phyloP scores from a whole-genome alignment of 2,329 filamentous ascomycete species.

The Hirsutella thompsonii region DNA sequence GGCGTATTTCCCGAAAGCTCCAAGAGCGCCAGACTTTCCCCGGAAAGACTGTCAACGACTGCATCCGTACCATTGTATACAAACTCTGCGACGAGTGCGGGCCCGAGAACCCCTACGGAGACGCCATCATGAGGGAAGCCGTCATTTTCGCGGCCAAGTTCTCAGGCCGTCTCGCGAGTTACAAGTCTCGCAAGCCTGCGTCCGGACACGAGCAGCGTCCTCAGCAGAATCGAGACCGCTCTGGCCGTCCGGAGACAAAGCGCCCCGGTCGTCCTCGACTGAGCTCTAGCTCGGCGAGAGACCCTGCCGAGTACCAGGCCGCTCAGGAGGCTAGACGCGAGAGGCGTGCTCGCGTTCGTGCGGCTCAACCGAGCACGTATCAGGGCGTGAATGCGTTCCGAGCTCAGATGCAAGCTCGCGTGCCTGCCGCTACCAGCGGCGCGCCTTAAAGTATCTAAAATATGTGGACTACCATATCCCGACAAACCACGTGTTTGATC shows the following conservation, averaged over 20 bases:
- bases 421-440: no score
- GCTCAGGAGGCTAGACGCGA: background rate
- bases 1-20: conserved; percentile 14
- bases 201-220: no score
- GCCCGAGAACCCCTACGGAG: conserved; percentile 7
- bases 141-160: conserved; percentile 14
- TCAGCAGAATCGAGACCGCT: background rate
- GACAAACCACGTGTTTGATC: no score
- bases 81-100: conserved; percentile 6
- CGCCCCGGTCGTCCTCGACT: no score
- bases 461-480: no score
- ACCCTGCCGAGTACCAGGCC: background rate
- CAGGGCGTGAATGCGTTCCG: conserved; percentile 15
- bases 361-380: conserved; percentile 7
- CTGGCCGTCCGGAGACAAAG: no score
- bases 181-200: conserved; percentile 2
- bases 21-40: conserved; percentile 2
- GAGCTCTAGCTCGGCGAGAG: no score
- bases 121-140: conserved; percentile 14
- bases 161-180: conserved; percentile 10
- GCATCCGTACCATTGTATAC: conserved; percentile 8
- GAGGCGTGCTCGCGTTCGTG: background rate
- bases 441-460: no score
- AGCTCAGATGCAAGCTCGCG: conserved; percentile 4
- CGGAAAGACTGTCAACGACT: conserved; percentile 2